Evolutionary conservation across 2,329 filamentous ascomycete genomes (phyloP), one percentile per base, ranked within the genome.

Genomic region (Colletotrichum trifolii): DNA sequence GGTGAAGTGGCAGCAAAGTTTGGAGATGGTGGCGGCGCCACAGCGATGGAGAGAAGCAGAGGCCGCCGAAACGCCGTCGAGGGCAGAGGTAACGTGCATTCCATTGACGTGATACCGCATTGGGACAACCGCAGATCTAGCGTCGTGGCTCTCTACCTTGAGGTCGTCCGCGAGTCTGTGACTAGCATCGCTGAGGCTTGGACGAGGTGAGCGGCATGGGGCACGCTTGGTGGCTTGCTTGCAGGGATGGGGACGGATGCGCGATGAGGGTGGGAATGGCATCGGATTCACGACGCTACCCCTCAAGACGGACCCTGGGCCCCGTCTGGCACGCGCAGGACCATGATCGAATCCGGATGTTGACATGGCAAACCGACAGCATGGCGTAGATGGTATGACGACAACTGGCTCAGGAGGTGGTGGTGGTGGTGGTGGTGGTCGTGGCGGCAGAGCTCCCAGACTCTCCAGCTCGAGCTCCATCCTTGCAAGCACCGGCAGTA

Each of bases 41-140:
- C 52, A 62, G 25, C 25, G 25, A 25, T 25, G 25, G 25, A 25
- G 25, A 25, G 25, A 25, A 25, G 40, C 39, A 65, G 46, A 50
- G 35, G 47, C 38, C 35, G 62, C 40, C 47, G 52, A 52, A 61
- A 56, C 58, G 62, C 62, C 62, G 46, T 56, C 46, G 40, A 47
- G 45, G 17, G 59, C 42, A 40, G 25, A 25, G 52, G 47, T 49
- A 62, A 56, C 58, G 58, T 52, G 58, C 46, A 62, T 62, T 62
- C 47, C 58, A 60, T 62, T 65, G 52, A 62, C n/a, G 17, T 42
- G 58, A 54, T 53, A 47, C 58, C 62, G 62, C 52, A 65, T 65
- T 38, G 58, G 58, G 62, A 62, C 52, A 25, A 50, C 47, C 62
- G 58, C 52, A 62, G 52, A 15, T 43, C 39, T 65, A 65, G 62